phyloP scores from a whole-genome alignment of 2,329 filamentous ascomycete species.

The Balansia obtecta region DNA sequence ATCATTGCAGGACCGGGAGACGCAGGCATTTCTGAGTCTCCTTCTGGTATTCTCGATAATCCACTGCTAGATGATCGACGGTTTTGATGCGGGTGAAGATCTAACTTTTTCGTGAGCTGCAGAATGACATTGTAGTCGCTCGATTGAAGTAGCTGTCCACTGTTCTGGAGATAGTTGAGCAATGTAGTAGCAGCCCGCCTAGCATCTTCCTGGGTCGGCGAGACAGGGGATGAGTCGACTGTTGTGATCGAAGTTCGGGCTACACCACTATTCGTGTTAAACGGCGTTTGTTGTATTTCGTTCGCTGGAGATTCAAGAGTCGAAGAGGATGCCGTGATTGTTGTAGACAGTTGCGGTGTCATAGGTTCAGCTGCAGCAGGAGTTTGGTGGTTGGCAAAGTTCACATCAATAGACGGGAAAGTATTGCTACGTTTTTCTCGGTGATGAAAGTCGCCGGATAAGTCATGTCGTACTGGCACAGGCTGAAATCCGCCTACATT shows the following conservation, averaged over 20 bases:
- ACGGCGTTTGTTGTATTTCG: conserved; percentile 29
- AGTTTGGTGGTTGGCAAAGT: conserved; percentile 33
- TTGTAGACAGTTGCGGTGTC: conserved; percentile 36
- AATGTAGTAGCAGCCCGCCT: conserved; percentile 70
- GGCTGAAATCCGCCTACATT: conserved; percentile 51
- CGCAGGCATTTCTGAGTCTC: conserved; percentile 36
- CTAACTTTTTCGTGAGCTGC: conserved; percentile 76
- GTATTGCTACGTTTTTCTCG: conserved; percentile 68
- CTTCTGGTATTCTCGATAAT: conserved; percentile 43
- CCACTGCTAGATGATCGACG: conserved; percentile 29
- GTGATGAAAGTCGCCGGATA: conserved; percentile 49
- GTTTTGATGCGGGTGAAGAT: conserved; percentile 44
- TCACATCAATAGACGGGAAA: conserved; percentile 61
- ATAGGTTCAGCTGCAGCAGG: conserved; percentile 25
- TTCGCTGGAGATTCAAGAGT: conserved; percentile 39
- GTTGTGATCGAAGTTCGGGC: conserved; percentile 13
- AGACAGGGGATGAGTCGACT: conserved; percentile 45
- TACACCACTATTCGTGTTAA: conserved; percentile 30
- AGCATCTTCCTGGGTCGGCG: conserved; percentile 76
- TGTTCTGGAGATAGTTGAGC: conserved; percentile 65
- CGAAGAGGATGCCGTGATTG: conserved; percentile 36
- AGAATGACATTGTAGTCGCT: conserved; percentile 67
- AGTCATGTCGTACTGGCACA: conserved; percentile 21
- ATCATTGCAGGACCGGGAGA: conserved; percentile 15
- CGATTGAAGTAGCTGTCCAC: conserved; percentile 54